Percentiles rank a stretch among this genome's conserved stretches.
phyloP scores from a whole-genome alignment of 805 yeast genomes.

The Zygoascus biomembranicola region DNA sequence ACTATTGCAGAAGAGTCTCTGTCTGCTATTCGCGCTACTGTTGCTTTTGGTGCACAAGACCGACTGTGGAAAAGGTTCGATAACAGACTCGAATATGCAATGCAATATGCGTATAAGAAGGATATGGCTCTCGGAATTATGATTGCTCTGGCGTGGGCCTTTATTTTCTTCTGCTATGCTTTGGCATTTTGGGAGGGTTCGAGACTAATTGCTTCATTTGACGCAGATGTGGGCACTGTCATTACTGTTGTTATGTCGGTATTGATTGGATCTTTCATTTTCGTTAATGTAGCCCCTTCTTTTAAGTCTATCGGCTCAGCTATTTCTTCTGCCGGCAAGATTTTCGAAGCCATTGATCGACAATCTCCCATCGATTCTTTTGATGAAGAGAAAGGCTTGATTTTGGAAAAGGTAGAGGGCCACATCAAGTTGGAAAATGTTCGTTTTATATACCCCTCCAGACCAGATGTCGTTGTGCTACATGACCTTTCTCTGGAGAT shows the following conservation, averaged over 20 bases:
- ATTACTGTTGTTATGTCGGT: conserved; percentile 32
- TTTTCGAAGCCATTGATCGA: conserved; percentile 26
- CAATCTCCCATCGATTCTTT: conserved; percentile 29
- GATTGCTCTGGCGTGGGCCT: conserved; percentile 33
- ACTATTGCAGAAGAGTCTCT: conserved; percentile 33
- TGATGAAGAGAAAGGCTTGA: conserved; percentile 25
- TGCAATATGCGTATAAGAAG: conserved; percentile 21
- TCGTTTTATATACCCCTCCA: conserved; percentile 69
- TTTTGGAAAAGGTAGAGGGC: conserved; percentile 34
- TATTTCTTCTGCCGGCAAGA: conserved; percentile 28
- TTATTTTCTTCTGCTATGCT: conserved; percentile 33
- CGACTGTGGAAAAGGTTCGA: conserved; percentile 28
- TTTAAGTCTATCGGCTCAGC: conserved; percentile 39
- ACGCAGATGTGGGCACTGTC: conserved; percentile 27
- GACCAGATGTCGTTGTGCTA: conserved; percentile 75
- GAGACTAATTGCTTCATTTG: conserved; percentile 26
- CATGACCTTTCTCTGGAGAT: conserved; percentile 67
- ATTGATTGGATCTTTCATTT: conserved; percentile 35
- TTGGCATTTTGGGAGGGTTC: conserved; percentile 38
- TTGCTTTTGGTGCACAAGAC: conserved; percentile 33
- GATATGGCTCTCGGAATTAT: conserved; percentile 27
- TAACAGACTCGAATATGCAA: conserved; percentile 22
- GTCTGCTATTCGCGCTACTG: conserved; percentile 34
- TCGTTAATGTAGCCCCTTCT: conserved; percentile 33
- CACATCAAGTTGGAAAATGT: conserved; percentile 72